These are phyloP conservation scores for Eutrema japonicum DNA, from an alignment of 345 rosid genomes.

Conservation along the genomic window DNA sequence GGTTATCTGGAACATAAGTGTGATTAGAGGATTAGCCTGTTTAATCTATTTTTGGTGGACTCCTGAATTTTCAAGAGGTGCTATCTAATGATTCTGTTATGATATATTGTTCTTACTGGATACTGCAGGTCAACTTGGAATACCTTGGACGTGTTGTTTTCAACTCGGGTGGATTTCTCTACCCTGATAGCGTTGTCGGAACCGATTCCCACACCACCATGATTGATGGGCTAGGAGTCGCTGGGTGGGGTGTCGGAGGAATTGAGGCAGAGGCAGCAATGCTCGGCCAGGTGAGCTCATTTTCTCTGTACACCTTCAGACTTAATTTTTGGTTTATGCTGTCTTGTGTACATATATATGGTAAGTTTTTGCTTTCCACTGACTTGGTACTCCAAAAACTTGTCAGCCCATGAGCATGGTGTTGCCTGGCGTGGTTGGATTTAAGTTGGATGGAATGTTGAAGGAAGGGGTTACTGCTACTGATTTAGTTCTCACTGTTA, in stretches of 20 bases:
- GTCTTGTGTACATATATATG: background rate
- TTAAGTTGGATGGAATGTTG: conserved; percentile 71
- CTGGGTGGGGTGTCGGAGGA: conserved; percentile 98
- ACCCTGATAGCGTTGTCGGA: conserved; percentile 92
- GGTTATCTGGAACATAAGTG: conserved; percentile 4
- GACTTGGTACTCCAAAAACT: conserved; percentile 38
- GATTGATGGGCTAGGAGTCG: conserved; percentile 92
- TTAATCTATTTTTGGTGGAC: conserved; percentile 12
- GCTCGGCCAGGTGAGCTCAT: conserved; percentile 77
- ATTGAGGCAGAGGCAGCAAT: conserved; percentile 91
- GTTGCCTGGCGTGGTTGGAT: conserved; percentile 88
- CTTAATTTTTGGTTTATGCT: background rate
- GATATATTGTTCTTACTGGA: conserved; percentile 25
- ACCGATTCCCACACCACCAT: conserved; percentile 94
- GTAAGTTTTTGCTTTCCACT: conserved; percentile 15
- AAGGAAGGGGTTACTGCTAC: conserved; percentile 87
- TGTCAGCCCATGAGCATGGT: conserved; percentile 95
- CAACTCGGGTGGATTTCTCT: conserved; percentile 68
- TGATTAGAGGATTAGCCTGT: conserved; percentile 20
- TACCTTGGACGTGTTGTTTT: conserved; percentile 88
- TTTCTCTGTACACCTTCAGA: conserved; percentile 8
- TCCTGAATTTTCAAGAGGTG: conserved; percentile 14
- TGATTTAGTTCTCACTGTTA: conserved; percentile 84
- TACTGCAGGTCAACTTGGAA: conserved; percentile 80
- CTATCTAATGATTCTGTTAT: conserved; percentile 21